Percentiles rank a stretch among this genome's conserved stretches.
Conservation (phyloP, 208 protist species). For the Leishmania aethiopica region DNA sequence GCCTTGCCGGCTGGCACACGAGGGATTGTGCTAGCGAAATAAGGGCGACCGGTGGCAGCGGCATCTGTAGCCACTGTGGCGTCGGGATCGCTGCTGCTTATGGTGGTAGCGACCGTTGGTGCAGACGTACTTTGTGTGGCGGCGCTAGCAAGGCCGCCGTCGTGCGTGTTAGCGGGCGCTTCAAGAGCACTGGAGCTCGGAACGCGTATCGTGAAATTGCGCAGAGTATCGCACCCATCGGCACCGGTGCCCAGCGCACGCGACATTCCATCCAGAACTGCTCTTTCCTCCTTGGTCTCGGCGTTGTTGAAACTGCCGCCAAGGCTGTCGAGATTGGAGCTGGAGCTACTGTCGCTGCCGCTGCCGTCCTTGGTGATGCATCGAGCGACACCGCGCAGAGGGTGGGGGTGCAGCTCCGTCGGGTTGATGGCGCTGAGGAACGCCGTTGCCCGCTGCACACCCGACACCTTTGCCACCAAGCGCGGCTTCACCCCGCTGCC, state of each 20-base stretch:
- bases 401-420: slow-evolving; percentile 23
- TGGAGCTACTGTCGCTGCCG: not conserved
- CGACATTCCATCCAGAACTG: not conserved
- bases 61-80: not conserved
- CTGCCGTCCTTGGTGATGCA: not conserved
- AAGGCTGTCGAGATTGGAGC: not conserved
- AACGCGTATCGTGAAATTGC: not conserved
- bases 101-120: not conserved
- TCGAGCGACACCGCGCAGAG: slow-evolving; percentile 5
- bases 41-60: not conserved
- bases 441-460: slow-evolving; percentile 15
- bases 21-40: not conserved
- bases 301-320: not conserved
- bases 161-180: not conserved
- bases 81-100: not conserved
- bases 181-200: not conserved
- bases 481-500: not conserved
- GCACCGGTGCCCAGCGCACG: not conserved
- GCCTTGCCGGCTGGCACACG: not conserved
- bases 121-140: not conserved
- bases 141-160: not conserved
- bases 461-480: slow-evolving; percentile 7
- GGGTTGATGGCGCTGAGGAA: slow-evolving; percentile 31
- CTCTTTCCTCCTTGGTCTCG: not conserved
- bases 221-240: not conserved